Evolutionary conservation across 257 asterid species (phyloP), one percentile per base, ranked within the genome.

Genomic region (Ehretia macrophylla): DNA sequence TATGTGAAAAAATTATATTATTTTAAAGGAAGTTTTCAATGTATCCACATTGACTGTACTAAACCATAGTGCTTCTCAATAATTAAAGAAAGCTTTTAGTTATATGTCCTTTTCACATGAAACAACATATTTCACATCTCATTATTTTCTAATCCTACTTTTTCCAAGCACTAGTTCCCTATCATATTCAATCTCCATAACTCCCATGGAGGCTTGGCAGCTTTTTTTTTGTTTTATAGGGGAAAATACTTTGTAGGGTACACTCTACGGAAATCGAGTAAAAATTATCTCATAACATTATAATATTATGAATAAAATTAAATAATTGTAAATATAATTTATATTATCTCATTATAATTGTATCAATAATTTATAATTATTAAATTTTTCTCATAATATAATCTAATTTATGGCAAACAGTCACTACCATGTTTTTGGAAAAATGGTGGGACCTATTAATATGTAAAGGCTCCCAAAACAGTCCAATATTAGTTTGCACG

Each of bases 381-480:
- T n/a, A n/a, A n/a, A n/a, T n/a, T n/a, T n/a, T n/a, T n/a, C n/a
- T n/a, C n/a, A n/a, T n/a, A n/a, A n/a, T n/a, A n/a, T n/a, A n/a
- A n/a, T n/a, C n/a, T n/a, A n/a, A n/a, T n/a, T 32, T 38, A 51
- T 21, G 59, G 67, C n/a, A 17, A 9, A 62, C 51, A 16, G 55
- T 45, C 20, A 48, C 32, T 8, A 47, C 14, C 4, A 49, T 32
- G n/a, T 35, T 2, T 11, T 48, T 5, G 37, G 16, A 32, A 10
- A 10, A 55, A 48, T 17, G 39, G 19, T 32, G 20, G 56, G 56
- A 60, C 56, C 59, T 55, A n/a, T 27, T 27, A 27, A 27, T 20
- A 49, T 14, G 48, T 17, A 18, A n/a, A 49, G 32, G 37, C 37
- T 35, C 9, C 11, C 57, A 27, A 32, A 16, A 45, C 3, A 48